Percentiles rank a stretch among this genome's conserved stretches.
Evolutionary conservation across 306 rosid species (phyloP).

Genomic region (Rosa lucieae): DNA sequence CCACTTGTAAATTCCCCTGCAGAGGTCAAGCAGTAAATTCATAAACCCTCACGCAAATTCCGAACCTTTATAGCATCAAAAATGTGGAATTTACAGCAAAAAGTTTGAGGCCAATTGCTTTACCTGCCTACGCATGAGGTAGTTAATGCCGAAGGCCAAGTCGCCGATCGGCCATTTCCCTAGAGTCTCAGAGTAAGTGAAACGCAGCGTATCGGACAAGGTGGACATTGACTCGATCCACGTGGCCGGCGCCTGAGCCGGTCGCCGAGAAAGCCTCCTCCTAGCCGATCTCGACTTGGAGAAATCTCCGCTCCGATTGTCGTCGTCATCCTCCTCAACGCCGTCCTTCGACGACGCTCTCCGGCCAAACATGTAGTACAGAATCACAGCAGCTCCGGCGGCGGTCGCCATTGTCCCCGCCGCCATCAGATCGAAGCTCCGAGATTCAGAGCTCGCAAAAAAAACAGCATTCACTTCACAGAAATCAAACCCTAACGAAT

Average conservation of each 20-base stretch:
- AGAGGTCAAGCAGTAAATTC: not conserved
- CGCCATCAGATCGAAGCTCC: constrained; percentile 57
- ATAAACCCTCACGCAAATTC: not conserved
- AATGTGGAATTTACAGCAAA: not conserved
- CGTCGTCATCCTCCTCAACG: not conserved
- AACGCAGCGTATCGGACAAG: constrained; percentile 83
- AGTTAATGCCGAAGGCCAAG: constrained; percentile 95
- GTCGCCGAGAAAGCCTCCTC: constrained; percentile 71
- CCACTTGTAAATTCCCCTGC: constrained; percentile 89
- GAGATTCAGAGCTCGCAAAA: constrained; percentile 21
- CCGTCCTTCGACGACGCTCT: constrained; percentile 38
- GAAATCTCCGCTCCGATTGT: constrained; percentile 44
- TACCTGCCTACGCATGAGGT: constrained; percentile 91
- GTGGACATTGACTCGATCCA: constrained; percentile 75
- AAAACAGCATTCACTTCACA: not conserved
- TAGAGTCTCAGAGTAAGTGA: constrained; percentile 81
- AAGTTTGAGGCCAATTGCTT: constrained; percentile 1
- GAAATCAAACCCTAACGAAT: not conserved
- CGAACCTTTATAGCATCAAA: not conserved
- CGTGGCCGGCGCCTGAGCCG: constrained; percentile 96
- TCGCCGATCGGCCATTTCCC: constrained; percentile 99
- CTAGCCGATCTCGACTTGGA: constrained; percentile 68
- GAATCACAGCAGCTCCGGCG: constrained; percentile 81
- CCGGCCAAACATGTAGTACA: constrained; percentile 60
- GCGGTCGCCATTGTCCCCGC: constrained; percentile 94